These are phyloP conservation scores for Epithele typhae DNA, from an alignment of 768 basidiomycete species.

Conservation along the genomic window DNA sequence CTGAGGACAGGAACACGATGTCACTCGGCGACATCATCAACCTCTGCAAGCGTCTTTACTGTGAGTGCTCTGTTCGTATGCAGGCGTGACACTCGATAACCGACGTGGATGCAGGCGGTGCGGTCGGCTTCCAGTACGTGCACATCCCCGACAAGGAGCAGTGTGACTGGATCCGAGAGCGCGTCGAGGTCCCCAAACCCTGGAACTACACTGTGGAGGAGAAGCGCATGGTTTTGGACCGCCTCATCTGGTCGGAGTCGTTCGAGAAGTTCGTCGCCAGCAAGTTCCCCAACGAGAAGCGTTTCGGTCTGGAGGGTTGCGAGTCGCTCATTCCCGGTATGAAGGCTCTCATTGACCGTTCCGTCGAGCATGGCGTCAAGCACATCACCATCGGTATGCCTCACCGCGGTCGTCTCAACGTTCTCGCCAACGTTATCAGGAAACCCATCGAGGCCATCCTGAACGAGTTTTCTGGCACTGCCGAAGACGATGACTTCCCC, in stretches of 20 bases:
- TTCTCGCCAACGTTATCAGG: conserved; percentile 96
- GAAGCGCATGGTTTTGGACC: conserved; percentile 98
- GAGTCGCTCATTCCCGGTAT: conserved; percentile 97
- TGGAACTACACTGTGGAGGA: conserved; percentile 99
- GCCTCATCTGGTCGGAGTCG: conserved; percentile 99
- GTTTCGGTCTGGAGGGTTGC: conserved; percentile 98
- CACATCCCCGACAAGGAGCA: conserved; percentile 99
- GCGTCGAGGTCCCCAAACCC: conserved; percentile 91
- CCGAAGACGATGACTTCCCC: conserved; percentile 65
- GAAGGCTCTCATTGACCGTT: conserved; percentile 99
- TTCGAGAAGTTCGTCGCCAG: conserved; percentile 98
- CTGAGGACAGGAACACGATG: conserved; percentile 83
- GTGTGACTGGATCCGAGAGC: conserved; percentile 98
- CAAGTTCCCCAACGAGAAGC: conserved; percentile 99
- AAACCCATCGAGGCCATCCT: conserved; percentile 98
- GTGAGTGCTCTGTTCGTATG: conserved; percentile 25
- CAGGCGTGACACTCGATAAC: background rate
- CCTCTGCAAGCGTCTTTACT: conserved; percentile 89
- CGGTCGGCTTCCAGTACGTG: conserved; percentile 85
- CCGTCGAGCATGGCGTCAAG: conserved; percentile 94
- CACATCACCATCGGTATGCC: conserved; percentile 99
- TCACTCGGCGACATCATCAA: conserved; percentile 88
- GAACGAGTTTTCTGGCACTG: conserved; percentile 86
- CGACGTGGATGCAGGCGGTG: conserved; percentile 37
- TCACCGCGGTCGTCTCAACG: conserved; percentile 97